phyloP scores from a whole-genome alignment of 192 early-diverging fungal genomes.

The Helicostylum pulchrum region DNA sequence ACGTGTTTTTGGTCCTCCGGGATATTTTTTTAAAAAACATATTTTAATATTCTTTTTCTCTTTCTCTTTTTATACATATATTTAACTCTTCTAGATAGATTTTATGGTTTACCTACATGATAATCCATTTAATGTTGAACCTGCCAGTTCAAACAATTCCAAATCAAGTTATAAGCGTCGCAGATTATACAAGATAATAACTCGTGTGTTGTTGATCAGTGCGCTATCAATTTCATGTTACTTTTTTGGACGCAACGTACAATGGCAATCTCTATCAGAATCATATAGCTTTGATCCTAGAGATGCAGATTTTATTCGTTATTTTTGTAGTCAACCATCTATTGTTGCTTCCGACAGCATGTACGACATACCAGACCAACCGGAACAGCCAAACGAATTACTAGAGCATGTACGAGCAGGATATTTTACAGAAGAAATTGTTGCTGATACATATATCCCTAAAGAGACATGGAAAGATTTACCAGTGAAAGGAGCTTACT shows the following conservation, averaged over 20 bases:
- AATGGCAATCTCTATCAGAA: background rate
- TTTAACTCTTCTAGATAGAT: background rate
- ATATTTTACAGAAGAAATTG: background rate
- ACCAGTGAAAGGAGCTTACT: constrained; percentile 19
- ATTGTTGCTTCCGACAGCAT: background rate
- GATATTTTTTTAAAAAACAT: background rate
- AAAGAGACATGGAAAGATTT: constrained; percentile 5
- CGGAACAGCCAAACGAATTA: no score
- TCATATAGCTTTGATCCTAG: background rate
- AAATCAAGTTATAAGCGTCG: constrained; percentile 6
- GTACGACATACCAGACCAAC: no score
- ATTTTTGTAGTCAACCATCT: background rate
- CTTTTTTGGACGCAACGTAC: constrained; percentile 3
- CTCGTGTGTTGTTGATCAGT: background rate
- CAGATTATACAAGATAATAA: background rate
- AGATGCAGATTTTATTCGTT: background rate
- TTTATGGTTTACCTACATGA: background rate
- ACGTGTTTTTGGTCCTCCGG: background rate
- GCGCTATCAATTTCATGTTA: background rate
- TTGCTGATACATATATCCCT: constrained; percentile 8
- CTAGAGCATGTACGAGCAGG: background rate
- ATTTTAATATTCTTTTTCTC: background rate
- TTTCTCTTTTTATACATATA: background rate
- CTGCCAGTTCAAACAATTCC: no score
- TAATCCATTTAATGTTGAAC: no score